Percentiles rank a stretch among this genome's conserved stretches.
phyloP scores from a whole-genome alignment of 192 early-diverging fungal genomes.

The Mycoemilia scoparia region DNA sequence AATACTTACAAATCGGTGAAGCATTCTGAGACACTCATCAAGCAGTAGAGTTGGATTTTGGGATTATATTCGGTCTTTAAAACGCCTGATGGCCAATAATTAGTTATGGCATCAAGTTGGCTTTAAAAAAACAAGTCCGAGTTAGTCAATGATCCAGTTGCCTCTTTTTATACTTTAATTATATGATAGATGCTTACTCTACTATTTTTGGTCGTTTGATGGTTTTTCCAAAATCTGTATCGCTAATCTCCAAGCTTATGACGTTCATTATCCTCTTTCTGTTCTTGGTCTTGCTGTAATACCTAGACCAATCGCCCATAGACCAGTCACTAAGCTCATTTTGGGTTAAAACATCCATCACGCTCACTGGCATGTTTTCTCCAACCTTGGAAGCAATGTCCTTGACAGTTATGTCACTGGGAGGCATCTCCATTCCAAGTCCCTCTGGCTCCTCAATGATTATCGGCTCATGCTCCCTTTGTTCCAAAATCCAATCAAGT shows the following conservation, averaged over 20 bases:
- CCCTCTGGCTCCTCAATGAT: constrained; percentile 46
- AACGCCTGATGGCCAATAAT: constrained; percentile 55
- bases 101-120: constrained; percentile 78
- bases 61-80: constrained; percentile 56
- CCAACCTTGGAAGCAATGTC: constrained; percentile 38
- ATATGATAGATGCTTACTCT: constrained; percentile 12
- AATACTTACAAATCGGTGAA: constrained; percentile 66
- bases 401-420: constrained; percentile 32
- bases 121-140: constrained; percentile 7
- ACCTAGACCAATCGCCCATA: constrained; percentile 67
- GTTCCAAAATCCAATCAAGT: constrained; percentile 37
- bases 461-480: constrained; percentile 55
- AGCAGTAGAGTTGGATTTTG: constrained; percentile 74
- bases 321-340: constrained; percentile 59
- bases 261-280: constrained; percentile 66
- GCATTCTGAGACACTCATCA: constrained; percentile 82
- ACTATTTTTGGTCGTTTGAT: constrained; percentile 65
- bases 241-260: constrained; percentile 72
- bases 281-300: constrained; percentile 39
- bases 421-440: constrained; percentile 72
- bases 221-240: constrained; percentile 40
- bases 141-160: too few relatives aligned
- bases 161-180: too few relatives aligned
- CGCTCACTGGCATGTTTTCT: constrained; percentile 53
- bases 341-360: constrained; percentile 86